phyloP scores from a whole-genome alignment of 23 red algal species.

The Gracilaria domingensis region DNA sequence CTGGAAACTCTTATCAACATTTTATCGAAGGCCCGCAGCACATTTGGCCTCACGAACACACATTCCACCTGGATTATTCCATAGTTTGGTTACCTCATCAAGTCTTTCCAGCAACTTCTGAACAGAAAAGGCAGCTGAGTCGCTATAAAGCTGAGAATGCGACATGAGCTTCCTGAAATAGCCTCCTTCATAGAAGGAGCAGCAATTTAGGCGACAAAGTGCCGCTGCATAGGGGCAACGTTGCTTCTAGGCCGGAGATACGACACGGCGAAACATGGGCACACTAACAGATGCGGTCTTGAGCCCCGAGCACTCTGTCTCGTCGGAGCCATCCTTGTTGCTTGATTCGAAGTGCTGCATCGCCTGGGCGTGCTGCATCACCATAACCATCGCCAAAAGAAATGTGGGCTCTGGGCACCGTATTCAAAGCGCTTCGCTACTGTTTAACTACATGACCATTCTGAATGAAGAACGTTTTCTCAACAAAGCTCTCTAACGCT shows the following conservation, averaged over 20 bases:
- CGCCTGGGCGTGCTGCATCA: conserved; percentile 34
- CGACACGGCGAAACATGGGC: conserved; percentile 38
- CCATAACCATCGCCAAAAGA: conserved; percentile 27
- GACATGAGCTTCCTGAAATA: conserved; percentile 67
- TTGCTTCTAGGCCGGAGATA: conserved; percentile 43
- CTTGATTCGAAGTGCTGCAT: background rate
- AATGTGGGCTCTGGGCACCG: conserved; percentile 47
- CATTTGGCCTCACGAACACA: conserved; percentile 64
- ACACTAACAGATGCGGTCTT: background rate
- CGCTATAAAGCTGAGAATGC: conserved; percentile 45
- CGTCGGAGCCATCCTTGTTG: background rate
- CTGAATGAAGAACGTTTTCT: conserved; percentile 71
- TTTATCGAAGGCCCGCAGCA: conserved; percentile 51
- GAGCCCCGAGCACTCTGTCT: background rate
- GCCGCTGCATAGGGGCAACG: conserved; percentile 35
- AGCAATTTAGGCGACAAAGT: conserved; percentile 21
- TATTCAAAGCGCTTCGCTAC: conserved; percentile 53
- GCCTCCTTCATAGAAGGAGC: conserved; percentile 56
- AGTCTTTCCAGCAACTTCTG: conserved; percentile 44
- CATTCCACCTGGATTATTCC: conserved; percentile 62
- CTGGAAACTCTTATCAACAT: conserved; percentile 61
- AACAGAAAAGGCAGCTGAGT: conserved; percentile 26
- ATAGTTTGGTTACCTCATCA: conserved; percentile 60
- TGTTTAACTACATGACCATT: conserved; percentile 49
- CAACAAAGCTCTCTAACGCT: background rate